Evolutionary conservation across 2,329 filamentous ascomycete species (phyloP), one percentile per base, ranked within the genome.

Genomic region (Ceratocystis lukuohia): DNA sequence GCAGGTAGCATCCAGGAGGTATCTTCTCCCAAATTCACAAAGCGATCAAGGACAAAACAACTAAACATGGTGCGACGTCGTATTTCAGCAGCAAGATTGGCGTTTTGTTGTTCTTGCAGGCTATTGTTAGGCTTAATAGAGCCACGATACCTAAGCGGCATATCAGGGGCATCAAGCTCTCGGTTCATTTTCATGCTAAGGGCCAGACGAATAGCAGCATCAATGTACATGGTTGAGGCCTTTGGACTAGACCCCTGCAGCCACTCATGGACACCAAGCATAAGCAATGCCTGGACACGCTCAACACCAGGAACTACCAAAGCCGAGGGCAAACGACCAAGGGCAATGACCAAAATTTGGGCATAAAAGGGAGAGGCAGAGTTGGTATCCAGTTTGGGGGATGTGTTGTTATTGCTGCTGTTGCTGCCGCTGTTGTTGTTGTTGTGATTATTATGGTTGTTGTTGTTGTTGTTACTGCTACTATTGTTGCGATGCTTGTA

Each of bases 201-300:
- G 1, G 86, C 85, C 75, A 85, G 81, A 41, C 83, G 79, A 59
- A 86, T 82, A 3, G 86, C 86, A 6, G 84, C 76, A 12, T 85
- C 85, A 37, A 89, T 78, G 68, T 83, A 84, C 72, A 87, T 80
- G 25, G 64, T 57, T n/a, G 67, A 61, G 33, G 64, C 67, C 37
- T 68, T 68, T 37, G 64, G 25, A 82, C 86, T 90, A 15, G 86
- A 85, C 50, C 81, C 81, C 72, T 86, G 85, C 10, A 84, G 84
- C 86, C 87, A 89, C 69, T 89, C 86, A 69, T 89, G 88, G 10
- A 88, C 76, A 1, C 82, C 84, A 6, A 91, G 77, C 86, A 90
- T 89, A 8, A 90, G 77, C 59, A 85, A 80, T 0, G 86, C 84
- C 70, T 89, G 86, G 0, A 85, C 83, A 17, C 84, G 80, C 68